Conservation (phyloP, 768 basidiomycete species). For the Kwoniella bestiolae region DNA sequence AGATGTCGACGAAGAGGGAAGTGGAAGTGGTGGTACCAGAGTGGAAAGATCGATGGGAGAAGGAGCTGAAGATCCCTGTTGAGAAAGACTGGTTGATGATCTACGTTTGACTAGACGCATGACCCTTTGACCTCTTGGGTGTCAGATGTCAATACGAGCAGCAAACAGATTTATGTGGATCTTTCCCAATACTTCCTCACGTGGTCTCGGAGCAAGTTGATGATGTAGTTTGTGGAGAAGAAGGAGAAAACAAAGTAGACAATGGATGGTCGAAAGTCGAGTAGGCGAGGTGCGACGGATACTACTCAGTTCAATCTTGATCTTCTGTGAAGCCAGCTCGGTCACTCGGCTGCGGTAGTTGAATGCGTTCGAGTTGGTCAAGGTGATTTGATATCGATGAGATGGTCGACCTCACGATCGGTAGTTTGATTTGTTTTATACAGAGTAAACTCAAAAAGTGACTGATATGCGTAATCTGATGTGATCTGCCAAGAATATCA, state of each 20-base stretch:
- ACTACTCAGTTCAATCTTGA: not conserved
- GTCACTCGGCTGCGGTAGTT: not conserved
- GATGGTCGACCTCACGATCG: not conserved
- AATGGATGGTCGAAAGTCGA: not conserved
- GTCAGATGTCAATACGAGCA: not conserved
- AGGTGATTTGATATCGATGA: not conserved
- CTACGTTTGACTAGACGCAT: slow-evolving; percentile 17
- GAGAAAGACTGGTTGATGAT: slow-evolving; percentile 14
- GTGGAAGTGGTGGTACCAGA: not conserved
- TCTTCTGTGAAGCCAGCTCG: too few species aligned
- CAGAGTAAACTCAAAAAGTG: not conserved
- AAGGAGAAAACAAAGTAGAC: not conserved
- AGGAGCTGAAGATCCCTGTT: not conserved
- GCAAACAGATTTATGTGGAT: too few species aligned
- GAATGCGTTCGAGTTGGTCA: too few species aligned
- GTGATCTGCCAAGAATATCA: not conserved
- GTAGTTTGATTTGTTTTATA: not conserved
- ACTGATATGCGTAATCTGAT: not conserved
- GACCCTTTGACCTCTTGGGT: not conserved
- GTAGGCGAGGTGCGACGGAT: not conserved
- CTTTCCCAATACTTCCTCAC: too few species aligned
- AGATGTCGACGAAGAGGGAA: not conserved
- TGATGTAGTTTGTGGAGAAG: not conserved
- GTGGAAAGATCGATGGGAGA: not conserved
- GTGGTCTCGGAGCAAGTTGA: not conserved